Evolutionary conservation across 768 basidiomycete genomes (phyloP), one percentile per base, ranked within the genome.

Genomic region (Boletus vermiculosoides): DNA sequence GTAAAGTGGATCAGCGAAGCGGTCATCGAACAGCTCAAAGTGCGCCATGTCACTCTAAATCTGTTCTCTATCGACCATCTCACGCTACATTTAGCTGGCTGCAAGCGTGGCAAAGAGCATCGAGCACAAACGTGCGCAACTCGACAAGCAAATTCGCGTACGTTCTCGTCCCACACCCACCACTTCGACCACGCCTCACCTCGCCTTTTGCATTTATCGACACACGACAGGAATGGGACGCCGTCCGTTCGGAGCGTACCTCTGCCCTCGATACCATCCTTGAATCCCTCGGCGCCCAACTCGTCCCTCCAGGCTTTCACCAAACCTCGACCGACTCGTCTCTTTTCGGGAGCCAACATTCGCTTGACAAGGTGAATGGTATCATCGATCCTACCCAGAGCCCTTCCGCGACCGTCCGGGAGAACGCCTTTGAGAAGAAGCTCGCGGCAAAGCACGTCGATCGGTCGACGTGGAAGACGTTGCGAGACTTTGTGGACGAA

Each of bases 401-500:
- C 54, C 73, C 60, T 52, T 65, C 71, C 13, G 72, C 70, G 6
- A 72, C 72, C 10, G 68, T 73, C 11, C 62, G 70, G 6, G 69
- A 53, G 45, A 59, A 63, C 59, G 31, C 46, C 6, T 58, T 66
- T 25, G 62, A 64, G 23, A 61, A 47, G 51, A 65, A 67, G 31
- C 59, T 52, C 12, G 49, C 59, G 6, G 61, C 54, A 3, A 63
- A 60, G 31, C 57, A 62, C 54, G 66, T 64, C 25, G 85, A 87
- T 62, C 76, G 84, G 55, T 77, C 75, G 40, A 78, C 75, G 33
- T 92, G 91, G 91, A 93, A 91, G 77, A 89, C 87, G 0, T 66
- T 93, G 34, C 81, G 92, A 34, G 90, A 93, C 67, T 93, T 94
- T 69, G 88, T 92, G 36, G 89, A 92, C 63, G 92, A 94, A 62